phyloP scores from a whole-genome alignment of 2,329 filamentous ascomycete species.

The Huntiella bhutanensis region DNA sequence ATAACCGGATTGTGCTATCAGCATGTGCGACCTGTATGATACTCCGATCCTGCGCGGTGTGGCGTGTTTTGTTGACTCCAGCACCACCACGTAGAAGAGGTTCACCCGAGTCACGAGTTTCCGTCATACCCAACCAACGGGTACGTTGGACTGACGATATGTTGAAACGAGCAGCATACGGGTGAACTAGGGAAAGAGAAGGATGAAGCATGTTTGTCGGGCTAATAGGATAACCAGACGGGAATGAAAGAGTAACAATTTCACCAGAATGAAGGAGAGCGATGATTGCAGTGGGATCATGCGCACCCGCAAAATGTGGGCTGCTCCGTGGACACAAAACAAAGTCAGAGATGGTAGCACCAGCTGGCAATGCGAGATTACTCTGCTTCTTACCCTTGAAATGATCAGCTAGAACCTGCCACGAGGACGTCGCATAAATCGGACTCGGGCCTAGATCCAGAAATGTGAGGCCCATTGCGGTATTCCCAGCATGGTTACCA shows the following conservation, averaged over 20 bases:
- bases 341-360: slow-evolving; percentile 60
- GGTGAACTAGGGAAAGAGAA: slow-evolving; percentile 73
- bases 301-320: slow-evolving; percentile 70
- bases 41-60: slow-evolving; percentile 65
- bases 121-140: slow-evolving; percentile 79
- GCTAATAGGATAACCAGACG: slow-evolving; percentile 74
- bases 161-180: slow-evolving; percentile 58
- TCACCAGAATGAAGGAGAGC: slow-evolving; percentile 70
- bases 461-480: slow-evolving; percentile 64
- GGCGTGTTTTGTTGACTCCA: slow-evolving; percentile 47
- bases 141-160: slow-evolving; percentile 59
- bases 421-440: slow-evolving; percentile 77
- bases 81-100: slow-evolving; percentile 62
- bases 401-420: slow-evolving; percentile 64
- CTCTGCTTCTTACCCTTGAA: slow-evolving; percentile 58
- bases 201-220: slow-evolving; percentile 86
- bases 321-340: slow-evolving; percentile 65
- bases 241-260: slow-evolving; percentile 76
- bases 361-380: slow-evolving; percentile 55
- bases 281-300: slow-evolving; percentile 78
- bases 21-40: slow-evolving; percentile 75
- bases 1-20: slow-evolving; percentile 78
- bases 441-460: slow-evolving; percentile 79
- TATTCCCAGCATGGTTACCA: slow-evolving; percentile 47
- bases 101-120: slow-evolving; percentile 62